Base-by-base conservation (phyloP, 495 filamentous ascomycete genomes). In the Daldinia loculata region DNA sequence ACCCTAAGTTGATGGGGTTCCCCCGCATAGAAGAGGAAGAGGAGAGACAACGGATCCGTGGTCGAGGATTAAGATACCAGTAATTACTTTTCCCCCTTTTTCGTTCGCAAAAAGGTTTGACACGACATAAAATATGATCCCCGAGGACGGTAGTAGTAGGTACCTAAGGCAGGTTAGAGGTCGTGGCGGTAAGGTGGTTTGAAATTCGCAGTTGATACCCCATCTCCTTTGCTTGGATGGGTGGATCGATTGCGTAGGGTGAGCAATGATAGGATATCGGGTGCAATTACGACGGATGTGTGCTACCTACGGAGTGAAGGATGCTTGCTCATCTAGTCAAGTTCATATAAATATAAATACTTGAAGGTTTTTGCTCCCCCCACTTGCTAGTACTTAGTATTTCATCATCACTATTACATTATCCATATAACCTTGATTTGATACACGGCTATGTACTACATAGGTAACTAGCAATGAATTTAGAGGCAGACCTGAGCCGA, bases 1-100 rank as follows among this genome's bases (percentile, higher is more conserved):
- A 81, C 86, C 29, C 73, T 91, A 17, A 83, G 82, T 63, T 86
- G 66, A 67, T 5, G 14, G 4, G 30, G 2, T 27, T 43, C 30
- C n/a, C 53, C n/a, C 11, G 52, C 17, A 22, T 22, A 48, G 32
- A 57, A 45, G 41, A 34, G 43, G 32, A 57, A 45, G 41, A 34
- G 43, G 48, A 58, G 39, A 9, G 59, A 12, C 27, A 6, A 1
- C 9, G 53, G 29, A 36, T 32, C 26, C 12, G 30, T 30, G 14
- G 38, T 34, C 39, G 38, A 61, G 34, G 55, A 50, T 29, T 50
- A 48, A 65, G 55, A 67, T 48, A 56, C 53, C 53, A 32, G 6
- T 53, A 53, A 7, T 22, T 66, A 70, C 71, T 69, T 53, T 55
- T 70, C 48, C 27, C 45, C 63, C 63, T 67, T 63, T 59, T 48